phyloP scores from a whole-genome alignment of 805 yeast species.

The Candida jianshihensis region DNA sequence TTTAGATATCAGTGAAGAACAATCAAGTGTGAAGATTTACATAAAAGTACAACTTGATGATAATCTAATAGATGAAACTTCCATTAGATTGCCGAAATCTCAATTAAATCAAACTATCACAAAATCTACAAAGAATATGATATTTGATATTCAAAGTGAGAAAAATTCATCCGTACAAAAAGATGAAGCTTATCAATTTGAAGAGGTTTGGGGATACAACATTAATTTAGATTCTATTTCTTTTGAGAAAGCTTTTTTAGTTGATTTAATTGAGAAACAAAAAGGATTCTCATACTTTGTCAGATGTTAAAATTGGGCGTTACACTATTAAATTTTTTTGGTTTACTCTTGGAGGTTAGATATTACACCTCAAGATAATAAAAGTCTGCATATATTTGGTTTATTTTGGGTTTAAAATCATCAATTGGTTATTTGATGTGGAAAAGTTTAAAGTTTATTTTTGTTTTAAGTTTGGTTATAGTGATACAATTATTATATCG shows the following conservation, averaged over 20 bases:
- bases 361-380: no score
- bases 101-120: background rate
- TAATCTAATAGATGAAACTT: slow-evolving; percentile 4
- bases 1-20: slow-evolving; percentile 11
- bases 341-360: no score
- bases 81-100: background rate
- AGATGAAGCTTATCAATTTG: slow-evolving; percentile 8
- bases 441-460: no score
- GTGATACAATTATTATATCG: no score
- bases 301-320: slow-evolving; percentile 4
- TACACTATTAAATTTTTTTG: no score
- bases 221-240: slow-evolving; percentile 3
- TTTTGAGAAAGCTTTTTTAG: slow-evolving; percentile 1
- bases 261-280: slow-evolving; percentile 5
- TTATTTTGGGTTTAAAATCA: no score
- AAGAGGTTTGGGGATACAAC: slow-evolving; percentile 5
- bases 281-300: slow-evolving; percentile 4
- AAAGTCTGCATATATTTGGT: no score
- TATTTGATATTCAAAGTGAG: background rate
- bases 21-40: slow-evolving; percentile 6
- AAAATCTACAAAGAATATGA: background rate
- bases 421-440: no score
- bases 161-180: background rate
- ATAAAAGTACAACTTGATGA: slow-evolving; percentile 4
- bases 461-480: no score